A percentile compares a stretch with the other conserved stretches of the same genome.
phyloP scores from a whole-genome alignment of 805 yeast species.

The Nadsonia fulvescens region DNA sequence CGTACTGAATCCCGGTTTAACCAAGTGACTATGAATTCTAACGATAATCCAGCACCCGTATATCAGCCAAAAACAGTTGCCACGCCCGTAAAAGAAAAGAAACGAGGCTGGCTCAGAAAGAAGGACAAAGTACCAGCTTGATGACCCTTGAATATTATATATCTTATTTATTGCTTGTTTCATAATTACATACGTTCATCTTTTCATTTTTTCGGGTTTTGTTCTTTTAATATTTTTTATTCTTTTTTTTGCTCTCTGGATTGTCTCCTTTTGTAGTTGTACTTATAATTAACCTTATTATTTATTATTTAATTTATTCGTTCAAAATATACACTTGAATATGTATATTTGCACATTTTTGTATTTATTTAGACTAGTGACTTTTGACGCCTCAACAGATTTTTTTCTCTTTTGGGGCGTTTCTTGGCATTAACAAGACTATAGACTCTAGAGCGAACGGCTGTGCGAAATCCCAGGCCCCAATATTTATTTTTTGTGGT shows the following conservation, averaged over 20 bases:
- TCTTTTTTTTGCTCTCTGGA: constrained; percentile 1
- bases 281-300: not conserved
- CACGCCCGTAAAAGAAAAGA: constrained; percentile 53
- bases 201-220: constrained; percentile 3
- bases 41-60: constrained; percentile 23
- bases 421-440: too few relatives aligned
- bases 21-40: constrained; percentile 4
- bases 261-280: not conserved
- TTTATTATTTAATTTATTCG: constrained; percentile 1
- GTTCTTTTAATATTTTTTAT: constrained; percentile 2
- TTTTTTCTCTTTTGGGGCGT: too few relatives aligned
- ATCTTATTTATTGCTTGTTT: not conserved
- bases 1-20: constrained; percentile 17
- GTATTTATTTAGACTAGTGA: too few relatives aligned
- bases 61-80: too few relatives aligned
- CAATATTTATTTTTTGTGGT: too few relatives aligned
- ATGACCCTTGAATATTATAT: constrained; percentile 3
- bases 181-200: not conserved
- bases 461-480: too few relatives aligned
- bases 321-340: too few relatives aligned
- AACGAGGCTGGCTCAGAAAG: constrained; percentile 65
- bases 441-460: too few relatives aligned
- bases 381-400: too few relatives aligned
- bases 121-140: constrained; percentile 26
- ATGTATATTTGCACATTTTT: too few relatives aligned